Percentiles rank a stretch among this genome's conserved stretches.
Evolutionary conservation across 108 stramenopile species (phyloP).

Genomic region (Chaetoceros muelleri): DNA sequence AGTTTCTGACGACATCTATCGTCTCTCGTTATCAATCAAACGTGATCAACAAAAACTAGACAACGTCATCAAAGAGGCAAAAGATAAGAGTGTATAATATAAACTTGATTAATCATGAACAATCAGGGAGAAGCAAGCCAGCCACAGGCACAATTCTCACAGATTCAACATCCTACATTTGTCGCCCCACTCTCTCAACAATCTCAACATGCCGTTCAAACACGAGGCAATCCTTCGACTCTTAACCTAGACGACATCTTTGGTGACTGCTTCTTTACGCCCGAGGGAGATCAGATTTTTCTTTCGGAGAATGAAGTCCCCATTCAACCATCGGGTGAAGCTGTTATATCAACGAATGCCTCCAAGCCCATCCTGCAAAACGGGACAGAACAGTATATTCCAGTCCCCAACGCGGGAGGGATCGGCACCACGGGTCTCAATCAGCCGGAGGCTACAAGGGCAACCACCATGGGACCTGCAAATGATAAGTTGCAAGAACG

Average conservation of each 20-base stretch:
- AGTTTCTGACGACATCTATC: no score
- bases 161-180: neutral
- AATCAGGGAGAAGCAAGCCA: no score
- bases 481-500: constrained; percentile 14
- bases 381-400: constrained; percentile 23
- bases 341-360: constrained; percentile 29
- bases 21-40: no score
- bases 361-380: constrained; percentile 11
- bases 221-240: constrained; percentile 60
- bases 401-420: constrained; percentile 61
- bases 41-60: no score
- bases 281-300: constrained; percentile 81
- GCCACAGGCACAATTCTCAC: no score
- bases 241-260: constrained; percentile 87
- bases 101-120: no score
- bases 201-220: constrained; percentile 29
- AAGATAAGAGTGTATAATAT: no score
- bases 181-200: neutral
- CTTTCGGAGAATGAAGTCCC: constrained; percentile 39
- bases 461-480: constrained; percentile 48
- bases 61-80: no score
- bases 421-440: constrained; percentile 59
- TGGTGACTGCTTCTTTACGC: constrained; percentile 84
- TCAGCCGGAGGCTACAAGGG: constrained; percentile 31
- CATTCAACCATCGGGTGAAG: constrained; percentile 32